Percentiles rank a stretch among this genome's conserved stretches.
Evolutionary conservation across 2,329 filamentous ascomycete species (phyloP).

Genomic region (Calcarisporium arbuscula): DNA sequence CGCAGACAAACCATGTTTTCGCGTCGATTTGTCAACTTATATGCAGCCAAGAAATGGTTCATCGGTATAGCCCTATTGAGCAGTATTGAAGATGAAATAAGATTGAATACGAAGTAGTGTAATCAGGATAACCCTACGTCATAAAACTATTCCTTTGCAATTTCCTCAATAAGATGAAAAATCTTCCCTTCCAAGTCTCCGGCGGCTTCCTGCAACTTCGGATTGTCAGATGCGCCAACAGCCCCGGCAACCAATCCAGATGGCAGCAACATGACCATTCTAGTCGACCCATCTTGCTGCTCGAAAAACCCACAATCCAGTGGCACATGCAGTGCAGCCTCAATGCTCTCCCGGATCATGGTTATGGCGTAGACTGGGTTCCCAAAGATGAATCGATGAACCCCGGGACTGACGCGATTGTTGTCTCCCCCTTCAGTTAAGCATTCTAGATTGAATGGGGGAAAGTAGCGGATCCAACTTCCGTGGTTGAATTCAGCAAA

Average conservation of each 20-base stretch:
- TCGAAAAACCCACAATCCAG: slow-evolving; percentile 4
- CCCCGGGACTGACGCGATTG: not conserved
- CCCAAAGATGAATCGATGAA: slow-evolving; percentile 4
- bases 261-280: slow-evolving; percentile 2
- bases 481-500: slow-evolving; percentile 6
- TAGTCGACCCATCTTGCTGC: slow-evolving; percentile 1
- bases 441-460: too few species aligned
- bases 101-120: too few species aligned
- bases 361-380: slow-evolving; percentile 1
- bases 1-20: too few species aligned
- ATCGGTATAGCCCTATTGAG: not conserved
- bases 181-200: not conserved
- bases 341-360: slow-evolving; percentile 2
- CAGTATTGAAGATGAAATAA: not conserved
- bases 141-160: not conserved
- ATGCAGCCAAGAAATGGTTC: not conserved
- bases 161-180: slow-evolving; percentile 1
- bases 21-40: too few species aligned
- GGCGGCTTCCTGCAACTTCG: not conserved
- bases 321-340: slow-evolving; percentile 3
- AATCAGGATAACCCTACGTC: not conserved
- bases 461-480: slow-evolving; percentile 3
- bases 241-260: slow-evolving; percentile 1
- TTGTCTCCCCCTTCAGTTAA: not conserved
- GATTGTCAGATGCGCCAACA: not conserved